phyloP scores from a whole-genome alignment of 768 basidiomycete species.

The Mycena alexandri region DNA sequence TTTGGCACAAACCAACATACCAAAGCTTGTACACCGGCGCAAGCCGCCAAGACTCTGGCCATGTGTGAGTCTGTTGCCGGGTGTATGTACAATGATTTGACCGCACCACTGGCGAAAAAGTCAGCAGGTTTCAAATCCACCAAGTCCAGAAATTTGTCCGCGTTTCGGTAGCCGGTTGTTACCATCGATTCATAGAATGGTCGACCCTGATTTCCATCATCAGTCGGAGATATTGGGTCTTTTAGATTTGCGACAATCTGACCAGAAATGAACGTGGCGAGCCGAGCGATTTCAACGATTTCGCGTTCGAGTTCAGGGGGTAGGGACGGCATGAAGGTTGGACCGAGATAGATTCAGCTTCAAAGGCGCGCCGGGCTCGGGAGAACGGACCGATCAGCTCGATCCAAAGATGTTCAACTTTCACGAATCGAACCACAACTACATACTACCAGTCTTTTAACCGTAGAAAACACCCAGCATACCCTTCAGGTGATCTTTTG shows the following conservation, averaged over 20 bases:
- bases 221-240: too few relatives aligned
- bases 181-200: slow-evolving; percentile 16
- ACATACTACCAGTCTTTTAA: too few relatives aligned
- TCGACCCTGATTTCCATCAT: neutral
- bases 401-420: too few relatives aligned
- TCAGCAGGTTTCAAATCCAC: slow-evolving; percentile 1
- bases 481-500: too few relatives aligned
- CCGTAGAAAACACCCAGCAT: too few relatives aligned
- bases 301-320: slow-evolving; percentile 17
- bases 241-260: neutral
- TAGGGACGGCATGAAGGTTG: neutral
- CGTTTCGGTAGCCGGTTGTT: neutral
- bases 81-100: neutral
- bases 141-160: neutral
- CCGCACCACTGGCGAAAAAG: slow-evolving; percentile 13
- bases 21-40: neutral
- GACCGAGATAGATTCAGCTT: too few relatives aligned
- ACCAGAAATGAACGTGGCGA: slow-evolving; percentile 18
- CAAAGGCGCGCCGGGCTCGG: too few relatives aligned
- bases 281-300: slow-evolving; percentile 20
- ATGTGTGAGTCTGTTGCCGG: neutral
- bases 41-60: neutral
- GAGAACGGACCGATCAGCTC: too few relatives aligned
- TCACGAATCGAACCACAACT: too few relatives aligned
- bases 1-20: too few relatives aligned